These are phyloP conservation scores for Magnolia kwangsiensis DNA, from an alignment of 164 flowering plant species.

Conservation along the genomic window DNA sequence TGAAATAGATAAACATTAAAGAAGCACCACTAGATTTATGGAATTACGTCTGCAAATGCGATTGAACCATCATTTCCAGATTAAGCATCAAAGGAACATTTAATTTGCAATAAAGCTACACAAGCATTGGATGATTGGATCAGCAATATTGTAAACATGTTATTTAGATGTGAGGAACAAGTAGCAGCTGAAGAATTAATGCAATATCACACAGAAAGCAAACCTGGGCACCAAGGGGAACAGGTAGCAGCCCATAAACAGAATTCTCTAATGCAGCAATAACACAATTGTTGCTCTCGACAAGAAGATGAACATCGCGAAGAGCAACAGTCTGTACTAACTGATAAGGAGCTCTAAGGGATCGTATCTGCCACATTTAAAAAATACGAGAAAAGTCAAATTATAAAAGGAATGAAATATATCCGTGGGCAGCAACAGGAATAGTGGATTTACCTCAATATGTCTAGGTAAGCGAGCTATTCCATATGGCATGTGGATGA, in stretches of 20 bases:
- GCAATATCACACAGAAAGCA: background rate
- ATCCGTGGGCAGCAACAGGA: background rate
- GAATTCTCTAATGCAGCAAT: constrained; percentile 73
- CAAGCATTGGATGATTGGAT: background rate
- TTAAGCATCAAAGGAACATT: background rate
- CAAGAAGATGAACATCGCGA: constrained; percentile 63
- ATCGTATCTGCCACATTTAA: constrained; percentile 66
- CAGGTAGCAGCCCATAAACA: constrained; percentile 78
- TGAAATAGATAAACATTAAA: background rate
- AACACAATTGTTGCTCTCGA: constrained; percentile 48
- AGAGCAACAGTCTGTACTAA: constrained; percentile 89
- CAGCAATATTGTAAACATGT: background rate
- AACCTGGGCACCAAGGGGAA: constrained; percentile 99
- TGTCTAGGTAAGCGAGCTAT: constrained; percentile 83
- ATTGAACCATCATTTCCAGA: background rate
- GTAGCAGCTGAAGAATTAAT: background rate
- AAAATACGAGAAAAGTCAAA: background rate
- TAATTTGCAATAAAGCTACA: background rate
- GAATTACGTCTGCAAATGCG: background rate
- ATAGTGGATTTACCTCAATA: constrained; percentile 60
- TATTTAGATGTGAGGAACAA: background rate
- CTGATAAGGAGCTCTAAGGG: constrained; percentile 85
- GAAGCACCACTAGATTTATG: background rate
- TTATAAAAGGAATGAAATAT: background rate
- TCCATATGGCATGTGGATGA: constrained; percentile 82